Evolutionary conservation across 1,284 basidiomycete genomes (phyloP).

Genomic region (Chalciporus sp.): DNA sequence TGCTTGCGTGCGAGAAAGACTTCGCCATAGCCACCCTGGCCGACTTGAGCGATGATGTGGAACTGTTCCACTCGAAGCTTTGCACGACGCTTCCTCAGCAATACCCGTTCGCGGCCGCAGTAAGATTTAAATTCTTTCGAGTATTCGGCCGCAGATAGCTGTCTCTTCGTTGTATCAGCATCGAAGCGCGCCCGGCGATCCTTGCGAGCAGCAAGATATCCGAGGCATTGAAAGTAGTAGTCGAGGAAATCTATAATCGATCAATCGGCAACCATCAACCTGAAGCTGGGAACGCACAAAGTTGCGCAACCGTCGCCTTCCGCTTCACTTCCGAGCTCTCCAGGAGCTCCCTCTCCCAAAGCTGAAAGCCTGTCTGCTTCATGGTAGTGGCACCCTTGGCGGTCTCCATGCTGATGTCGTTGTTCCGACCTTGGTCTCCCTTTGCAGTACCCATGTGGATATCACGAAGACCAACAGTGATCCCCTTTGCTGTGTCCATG

Average conservation of each 20-base stretch:
- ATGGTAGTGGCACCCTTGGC: slow-evolving; percentile 53
- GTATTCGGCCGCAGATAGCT: slow-evolving; percentile 66
- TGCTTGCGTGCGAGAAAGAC: slow-evolving; percentile 92
- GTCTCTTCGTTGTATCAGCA: slow-evolving; percentile 73
- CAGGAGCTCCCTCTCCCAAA: slow-evolving; percentile 85
- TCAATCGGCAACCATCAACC: slow-evolving; percentile 16
- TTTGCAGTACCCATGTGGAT: slow-evolving; percentile 71
- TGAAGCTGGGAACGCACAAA: slow-evolving; percentile 71
- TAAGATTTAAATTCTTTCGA: slow-evolving; percentile 87
- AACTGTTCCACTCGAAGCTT: slow-evolving; percentile 91
- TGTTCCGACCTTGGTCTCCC: slow-evolving; percentile 42
- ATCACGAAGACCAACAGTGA: slow-evolving; percentile 50
- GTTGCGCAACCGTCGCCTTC: slow-evolving; percentile 93
- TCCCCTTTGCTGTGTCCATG: slow-evolving; percentile 72
- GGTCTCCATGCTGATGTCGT: slow-evolving; percentile 70
- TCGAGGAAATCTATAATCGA: slow-evolving; percentile 79
- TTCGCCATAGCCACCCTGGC: slow-evolving; percentile 96
- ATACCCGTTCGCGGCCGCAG: slow-evolving; percentile 87
- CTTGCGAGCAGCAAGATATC: slow-evolving; percentile 84
- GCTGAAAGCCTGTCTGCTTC: slow-evolving; percentile 57
- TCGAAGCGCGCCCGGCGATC: slow-evolving; percentile 83
- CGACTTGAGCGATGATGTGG: slow-evolving; percentile 95
- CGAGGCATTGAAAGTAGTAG: slow-evolving; percentile 92
- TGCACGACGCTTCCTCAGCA: slow-evolving; percentile 84
- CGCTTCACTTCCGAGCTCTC: slow-evolving; percentile 85